Base-by-base conservation (phyloP, 352 stramenopile species). In the Globisporangium megalacanthum region DNA sequence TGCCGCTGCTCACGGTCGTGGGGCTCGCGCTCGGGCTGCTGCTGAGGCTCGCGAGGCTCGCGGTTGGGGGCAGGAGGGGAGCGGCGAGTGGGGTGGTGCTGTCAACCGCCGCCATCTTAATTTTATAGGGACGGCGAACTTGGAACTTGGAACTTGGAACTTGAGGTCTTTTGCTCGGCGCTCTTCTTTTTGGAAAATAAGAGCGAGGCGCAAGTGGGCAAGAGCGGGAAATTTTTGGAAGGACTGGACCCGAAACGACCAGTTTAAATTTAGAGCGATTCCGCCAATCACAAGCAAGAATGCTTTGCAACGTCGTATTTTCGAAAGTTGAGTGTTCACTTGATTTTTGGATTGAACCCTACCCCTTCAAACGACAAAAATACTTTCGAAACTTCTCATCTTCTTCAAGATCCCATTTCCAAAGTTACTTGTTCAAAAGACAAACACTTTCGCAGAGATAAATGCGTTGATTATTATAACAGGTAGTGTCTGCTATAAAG, bases 171-270 rank as follows among this genome's bases (percentile, higher is more conserved):
- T 47, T 11, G 14, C 41, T 47, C 4, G 41, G 20, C 8, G 39
- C 42, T 48, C 8, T 48, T 48, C n/a, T 48, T 48, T 20, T 47
- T 19, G 13, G 41, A 47, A 47, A 47, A 47, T 47, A 47, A 47
- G 41, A 47, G 15, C 15, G 17, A 17, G 48, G 1, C n/a, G 13
- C 10, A 51, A 51, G 13, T 36, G 15, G 13, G 14, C 17, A 33
- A 19, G n/a, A 33, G 39, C 39, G 51, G 15, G 39, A 15, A 15
- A 36, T 39, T 35, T 61, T 65, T 42, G 58, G 66, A 68, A 68
- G 22, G 19, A 25, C 0, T 6, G 22, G 15, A 35, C n/a, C 49
- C 6, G 9, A 25, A 49, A 36, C 33, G 15, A 35, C 20, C 54
- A 47, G 14, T 20, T 29, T 15, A 31, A 14, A 49, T 13, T 39